Evolutionary conservation across 78 protist genomes (phyloP).

Genomic region (Chrysochromulina tobinii): DNA sequence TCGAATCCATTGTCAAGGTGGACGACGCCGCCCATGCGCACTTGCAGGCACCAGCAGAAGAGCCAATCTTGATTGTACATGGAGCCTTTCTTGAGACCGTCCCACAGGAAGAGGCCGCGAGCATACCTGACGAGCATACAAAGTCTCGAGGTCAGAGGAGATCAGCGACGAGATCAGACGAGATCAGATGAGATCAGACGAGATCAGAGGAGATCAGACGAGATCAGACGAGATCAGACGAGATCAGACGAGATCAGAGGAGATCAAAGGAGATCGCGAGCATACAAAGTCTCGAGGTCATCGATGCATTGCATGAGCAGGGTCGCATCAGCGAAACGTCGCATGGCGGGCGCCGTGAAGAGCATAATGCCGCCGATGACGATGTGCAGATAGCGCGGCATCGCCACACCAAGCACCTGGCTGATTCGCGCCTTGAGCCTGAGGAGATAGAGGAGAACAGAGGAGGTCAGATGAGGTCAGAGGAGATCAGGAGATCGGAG

Average conservation of each 20-base stretch:
- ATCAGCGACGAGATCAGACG: too few species aligned
- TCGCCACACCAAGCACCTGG: not conserved
- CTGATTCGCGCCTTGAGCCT: not conserved
- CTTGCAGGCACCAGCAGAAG: slow-evolving; percentile 6
- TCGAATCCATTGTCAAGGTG: not conserved
- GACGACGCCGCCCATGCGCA: not conserved
- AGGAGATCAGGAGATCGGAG: too few species aligned
- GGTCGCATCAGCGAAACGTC: not conserved
- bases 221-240: too few species aligned
- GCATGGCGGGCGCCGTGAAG: not conserved
- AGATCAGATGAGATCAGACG: too few species aligned
- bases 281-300: not conserved
- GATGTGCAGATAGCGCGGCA: not conserved
- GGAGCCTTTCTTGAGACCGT: not conserved
- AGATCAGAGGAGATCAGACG: too few species aligned
- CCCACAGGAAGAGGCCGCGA: not conserved
- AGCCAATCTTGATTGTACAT: slow-evolving; percentile 14
- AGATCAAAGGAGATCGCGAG: too few species aligned
- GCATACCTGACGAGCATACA: not conserved
- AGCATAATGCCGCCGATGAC: slow-evolving; percentile 10
- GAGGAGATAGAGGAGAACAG: too few species aligned
- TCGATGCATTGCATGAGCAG: not conserved
- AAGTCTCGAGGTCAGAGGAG: not conserved
- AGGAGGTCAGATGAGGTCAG: too few species aligned
- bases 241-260: too few species aligned